These are phyloP conservation scores for Dianthus caryophyllus DNA, from an alignment of 148 eudicot genomes.

Conservation along the genomic window DNA sequence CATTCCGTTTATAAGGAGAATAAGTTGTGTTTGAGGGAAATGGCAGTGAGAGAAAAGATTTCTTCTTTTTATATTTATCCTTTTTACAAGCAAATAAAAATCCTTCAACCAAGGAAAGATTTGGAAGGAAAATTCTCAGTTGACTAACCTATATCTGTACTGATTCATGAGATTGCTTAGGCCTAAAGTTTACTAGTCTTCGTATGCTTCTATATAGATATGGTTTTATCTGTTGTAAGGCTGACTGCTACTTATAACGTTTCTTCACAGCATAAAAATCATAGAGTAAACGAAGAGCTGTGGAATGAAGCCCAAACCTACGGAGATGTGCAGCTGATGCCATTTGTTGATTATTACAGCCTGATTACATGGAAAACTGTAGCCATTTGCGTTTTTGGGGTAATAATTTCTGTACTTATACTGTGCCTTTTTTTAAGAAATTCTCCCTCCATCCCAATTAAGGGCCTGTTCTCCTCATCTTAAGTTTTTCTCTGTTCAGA, in stretches of 20 bases:
- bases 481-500: too few relatives aligned
- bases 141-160: too few relatives aligned
- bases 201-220: background rate
- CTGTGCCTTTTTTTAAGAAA: background rate
- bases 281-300: conserved; percentile 88
- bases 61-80: too few relatives aligned
- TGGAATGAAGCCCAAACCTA: conserved; percentile 91
- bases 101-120: too few relatives aligned
- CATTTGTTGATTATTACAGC: conserved; percentile 92
- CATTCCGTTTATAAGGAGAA: too few relatives aligned
- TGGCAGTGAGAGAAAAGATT: too few relatives aligned
- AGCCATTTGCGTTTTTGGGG: conserved; percentile 93
- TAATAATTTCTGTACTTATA: conserved; percentile 26
- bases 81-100: too few relatives aligned
- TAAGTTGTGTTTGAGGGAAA: too few relatives aligned
- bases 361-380: conserved; percentile 92
- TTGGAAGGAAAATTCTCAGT: too few relatives aligned
- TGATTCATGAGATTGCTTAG: background rate
- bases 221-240: background rate
- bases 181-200: background rate
- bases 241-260: conserved; percentile 2
- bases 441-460: background rate
- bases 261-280: conserved; percentile 68
- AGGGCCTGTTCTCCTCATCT: too few relatives aligned
- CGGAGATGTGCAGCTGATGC: conserved; percentile 85